Evolutionary conservation across 176 grass and related monocot species (phyloP).

Genomic region (Oryza brachyantha): DNA sequence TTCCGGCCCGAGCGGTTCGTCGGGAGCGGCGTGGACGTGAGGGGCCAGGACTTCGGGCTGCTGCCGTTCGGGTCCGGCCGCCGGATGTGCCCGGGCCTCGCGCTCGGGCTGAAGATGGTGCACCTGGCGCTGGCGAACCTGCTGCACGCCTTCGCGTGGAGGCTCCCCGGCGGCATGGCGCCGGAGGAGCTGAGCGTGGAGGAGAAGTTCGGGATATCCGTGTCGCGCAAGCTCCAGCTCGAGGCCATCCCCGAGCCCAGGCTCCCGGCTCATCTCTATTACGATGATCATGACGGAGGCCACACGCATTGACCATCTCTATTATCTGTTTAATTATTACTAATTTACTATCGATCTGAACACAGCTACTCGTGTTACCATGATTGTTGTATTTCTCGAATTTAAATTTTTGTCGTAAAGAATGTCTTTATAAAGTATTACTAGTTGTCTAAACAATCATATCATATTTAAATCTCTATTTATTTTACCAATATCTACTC

Average conservation of each 20-base stretch:
- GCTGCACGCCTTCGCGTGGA: slow-evolving; percentile 49
- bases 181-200: slow-evolving; percentile 48
- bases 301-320: too few relatives aligned
- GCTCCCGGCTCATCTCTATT: slow-evolving; percentile 38
- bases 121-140: slow-evolving; percentile 44
- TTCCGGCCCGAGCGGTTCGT: neutral
- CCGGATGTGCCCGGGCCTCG: slow-evolving; percentile 53
- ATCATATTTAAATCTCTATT: too few relatives aligned
- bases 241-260: slow-evolving; percentile 25
- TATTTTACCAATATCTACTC: too few relatives aligned
- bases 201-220: slow-evolving; percentile 44
- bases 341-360: too few relatives aligned
- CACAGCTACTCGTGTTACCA: too few relatives aligned
- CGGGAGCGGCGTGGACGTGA: slow-evolving; percentile 39
- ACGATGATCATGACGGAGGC: too few relatives aligned
- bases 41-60: slow-evolving; percentile 51
- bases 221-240: slow-evolving; percentile 15
- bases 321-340: too few relatives aligned
- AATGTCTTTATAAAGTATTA: too few relatives aligned
- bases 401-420: too few relatives aligned
- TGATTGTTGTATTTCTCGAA: too few relatives aligned
- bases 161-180: slow-evolving; percentile 35
- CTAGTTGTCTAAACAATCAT: too few relatives aligned
- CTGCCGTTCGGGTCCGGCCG: slow-evolving; percentile 43
- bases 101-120: slow-evolving; percentile 45